Base-by-base conservation (phyloP, 2,329 filamentous ascomycete genomes). In the Coleophoma eucalyptorum region DNA sequence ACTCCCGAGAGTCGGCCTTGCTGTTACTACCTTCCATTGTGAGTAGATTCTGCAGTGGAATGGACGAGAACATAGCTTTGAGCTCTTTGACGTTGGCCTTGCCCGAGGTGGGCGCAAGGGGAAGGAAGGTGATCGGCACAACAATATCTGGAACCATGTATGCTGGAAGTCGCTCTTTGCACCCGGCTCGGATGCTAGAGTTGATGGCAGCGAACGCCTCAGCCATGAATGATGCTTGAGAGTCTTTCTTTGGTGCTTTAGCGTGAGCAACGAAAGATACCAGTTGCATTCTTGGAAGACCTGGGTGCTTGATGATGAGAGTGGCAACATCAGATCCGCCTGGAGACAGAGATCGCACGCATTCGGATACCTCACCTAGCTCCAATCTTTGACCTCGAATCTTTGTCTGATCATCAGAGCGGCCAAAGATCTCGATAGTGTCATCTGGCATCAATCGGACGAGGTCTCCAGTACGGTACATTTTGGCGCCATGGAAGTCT, bases 321-420 rank as follows among this genome's bases (percentile, higher is more conserved):
- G 65, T 62, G 5, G 61, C 61, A 7, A 66, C 63, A 31, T 65
- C 60, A 10, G 63, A 52, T 0, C 43, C 43, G n/a, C 56, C 35
- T 1, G 46, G 35, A 1, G 58, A 60, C 10, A 60, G 59, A 1
- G 59, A 53, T 38, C 62, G 56, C n/a, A 68, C 51, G 2, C 64
- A 60, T 48, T 67, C 65, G 1, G 59, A 62, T 4, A 44, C 42
- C 8, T 52, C 52, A 16, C 43, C 52, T 12, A 52, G 35, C 43
- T 57, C 55, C 19, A 57, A 38, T 35, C 53, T 50, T 35, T 57
- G 53, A 18, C 55, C 55, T 7, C 46, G 31, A 38, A 57, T 55
- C 20, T 89, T 87, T 50, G 84, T 77, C 62, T 84, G 83, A 21
- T 77, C 78, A 58, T 87, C 84, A 37, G 77, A 76, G 45, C 84